Evolutionary conservation across 1,284 basidiomycete genomes (phyloP), one percentile per base, ranked within the genome.

Genomic region (Trichosporon sp.): DNA sequence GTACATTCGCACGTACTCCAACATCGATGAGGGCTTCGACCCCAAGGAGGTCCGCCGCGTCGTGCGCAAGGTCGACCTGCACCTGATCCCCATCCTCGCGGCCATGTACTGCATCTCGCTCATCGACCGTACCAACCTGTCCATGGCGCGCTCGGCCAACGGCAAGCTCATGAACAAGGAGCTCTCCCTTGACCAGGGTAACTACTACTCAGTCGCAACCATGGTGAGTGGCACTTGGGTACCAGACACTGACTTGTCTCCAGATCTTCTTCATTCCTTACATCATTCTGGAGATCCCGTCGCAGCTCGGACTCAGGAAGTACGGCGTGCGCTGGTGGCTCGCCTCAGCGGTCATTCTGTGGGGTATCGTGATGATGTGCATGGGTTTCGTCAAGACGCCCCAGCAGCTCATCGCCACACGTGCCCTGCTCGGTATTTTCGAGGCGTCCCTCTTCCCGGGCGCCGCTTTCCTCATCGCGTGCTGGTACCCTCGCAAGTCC

Each of bases 211-310:
- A 2, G 59, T 63, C 16, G 59, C 59, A 1, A 63, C 59, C 5
- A 63, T 63, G 59, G 56, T 61, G 56, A 61, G 56, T 61, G 21
- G 8, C 51, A 40, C 51, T 26, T 19, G 26, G 26, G 26, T 12
- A n/a, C n/a, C 21, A 7, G 14, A n/a, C n/a, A 21, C 31, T 61
- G 31, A 61, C 56, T 10, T 61, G 56, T 10, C 7, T 35, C 31
- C 11, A 61, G n/a, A 73, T 82, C 8, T 83, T 84, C 75, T 83
- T 82, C 75, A 70, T 80, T 38, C 78, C 78, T 16, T 81, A 83
- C 72, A 80, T 85, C 70, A 77, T 85, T 75, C 85, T 85, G 63
- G 79, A 75, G 51, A 71, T 75, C 19, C 74, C 74, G 4, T 71
- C 72, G 1, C 71, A 72, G 61, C 48, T 79, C 75, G 12, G 73